These are phyloP conservation scores for Hanseniaspora mollemarum DNA, from an alignment of 805 yeast species.

Conservation along the genomic window DNA sequence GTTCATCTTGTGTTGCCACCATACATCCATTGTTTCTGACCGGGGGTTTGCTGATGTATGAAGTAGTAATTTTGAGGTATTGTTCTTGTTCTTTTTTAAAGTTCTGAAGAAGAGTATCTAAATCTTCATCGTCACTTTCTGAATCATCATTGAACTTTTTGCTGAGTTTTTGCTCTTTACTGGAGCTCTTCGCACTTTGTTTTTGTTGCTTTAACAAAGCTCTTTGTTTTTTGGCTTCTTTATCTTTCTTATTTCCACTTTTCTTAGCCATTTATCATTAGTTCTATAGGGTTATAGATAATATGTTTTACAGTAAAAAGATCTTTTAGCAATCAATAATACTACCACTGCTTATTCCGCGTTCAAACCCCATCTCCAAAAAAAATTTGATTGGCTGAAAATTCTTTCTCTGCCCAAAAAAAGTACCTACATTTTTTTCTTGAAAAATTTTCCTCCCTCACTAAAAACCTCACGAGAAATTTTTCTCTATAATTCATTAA, in stretches of 20 bases:
- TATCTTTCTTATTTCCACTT: constrained; percentile 53
- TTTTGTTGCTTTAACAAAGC: constrained; percentile 73
- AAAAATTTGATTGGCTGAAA: too few relatives aligned
- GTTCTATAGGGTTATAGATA: background rate
- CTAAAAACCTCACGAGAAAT: too few relatives aligned
- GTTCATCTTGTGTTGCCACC: constrained; percentile 62
- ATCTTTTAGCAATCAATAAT: too few relatives aligned
- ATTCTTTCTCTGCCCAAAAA: background rate
- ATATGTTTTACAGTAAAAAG: background rate
- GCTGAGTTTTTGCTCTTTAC: constrained; percentile 54
- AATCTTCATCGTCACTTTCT: constrained; percentile 69
- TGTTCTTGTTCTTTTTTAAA: constrained; percentile 70
- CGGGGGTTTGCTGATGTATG: constrained; percentile 47
- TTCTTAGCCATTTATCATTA: constrained; percentile 62
- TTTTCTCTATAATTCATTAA: too few relatives aligned
- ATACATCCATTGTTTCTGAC: constrained; percentile 64
- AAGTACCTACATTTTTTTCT: background rate
- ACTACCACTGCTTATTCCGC: too few relatives aligned
- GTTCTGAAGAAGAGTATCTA: constrained; percentile 69
- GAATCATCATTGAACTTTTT: constrained; percentile 63
- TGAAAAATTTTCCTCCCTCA: too few relatives aligned
- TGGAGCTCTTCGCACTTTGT: constrained; percentile 58
- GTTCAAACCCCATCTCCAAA: too few relatives aligned
- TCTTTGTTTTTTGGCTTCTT: constrained; percentile 84
- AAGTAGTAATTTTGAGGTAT: constrained; percentile 59